phyloP scores from a whole-genome alignment of 2,329 filamentous ascomycete species.

The Acrocalymma vagum region DNA sequence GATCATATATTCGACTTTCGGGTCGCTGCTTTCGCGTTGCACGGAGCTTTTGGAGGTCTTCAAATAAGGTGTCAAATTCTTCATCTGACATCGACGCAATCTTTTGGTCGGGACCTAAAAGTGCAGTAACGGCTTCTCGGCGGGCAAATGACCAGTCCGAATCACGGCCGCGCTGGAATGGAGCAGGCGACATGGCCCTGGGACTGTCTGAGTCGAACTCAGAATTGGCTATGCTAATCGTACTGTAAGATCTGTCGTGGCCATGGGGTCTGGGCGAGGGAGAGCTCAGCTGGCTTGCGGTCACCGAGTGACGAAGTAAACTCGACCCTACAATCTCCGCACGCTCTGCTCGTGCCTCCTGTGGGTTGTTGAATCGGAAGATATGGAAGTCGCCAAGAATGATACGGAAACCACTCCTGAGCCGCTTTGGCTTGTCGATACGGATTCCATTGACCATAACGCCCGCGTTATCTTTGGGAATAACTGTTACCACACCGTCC shows the following conservation, averaged over 20 bases:
- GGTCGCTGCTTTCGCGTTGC: conserved; percentile 79
- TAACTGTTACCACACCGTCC: conserved; percentile 90
- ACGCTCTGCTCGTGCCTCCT: conserved; percentile 92
- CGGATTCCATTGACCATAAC: conserved; percentile 98
- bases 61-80: conserved; percentile 90
- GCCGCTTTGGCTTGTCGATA: conserved; percentile 82
- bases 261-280: conserved; percentile 68
- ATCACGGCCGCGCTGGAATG: conserved; percentile 74
- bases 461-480: conserved; percentile 89
- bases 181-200: conserved; percentile 80
- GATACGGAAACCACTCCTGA: conserved; percentile 92
- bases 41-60: conserved; percentile 88
- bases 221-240: conserved; percentile 78
- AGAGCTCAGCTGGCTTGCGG: conserved; percentile 69
- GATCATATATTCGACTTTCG: conserved; percentile 63
- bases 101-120: conserved; percentile 90
- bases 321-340: conserved; percentile 81
- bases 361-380: conserved; percentile 96
- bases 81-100: conserved; percentile 91
- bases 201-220: conserved; percentile 77
- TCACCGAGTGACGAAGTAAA: conserved; percentile 82
- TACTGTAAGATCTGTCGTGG: conserved; percentile 74
- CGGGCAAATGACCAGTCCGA: conserved; percentile 95
- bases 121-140: conserved; percentile 89
- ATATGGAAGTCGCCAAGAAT: conserved; percentile 99